Percentiles rank a stretch among this genome's conserved stretches.
These are phyloP conservation scores for Microascus cirrosus DNA, from an alignment of 2,329 filamentous ascomycete species.

Conservation along the genomic window DNA sequence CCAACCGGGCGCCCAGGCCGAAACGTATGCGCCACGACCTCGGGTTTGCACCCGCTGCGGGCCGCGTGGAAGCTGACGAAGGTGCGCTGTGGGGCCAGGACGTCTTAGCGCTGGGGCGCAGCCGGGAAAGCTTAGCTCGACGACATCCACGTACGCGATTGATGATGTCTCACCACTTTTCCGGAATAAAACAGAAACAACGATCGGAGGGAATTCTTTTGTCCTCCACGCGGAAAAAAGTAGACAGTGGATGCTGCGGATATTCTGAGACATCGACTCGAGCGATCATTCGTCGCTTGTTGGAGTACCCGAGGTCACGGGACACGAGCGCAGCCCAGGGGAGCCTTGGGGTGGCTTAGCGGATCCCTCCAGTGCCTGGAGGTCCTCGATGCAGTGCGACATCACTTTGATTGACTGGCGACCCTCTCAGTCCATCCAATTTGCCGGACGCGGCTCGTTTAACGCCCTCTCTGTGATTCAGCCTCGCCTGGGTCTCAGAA, in stretches of 20 bases:
- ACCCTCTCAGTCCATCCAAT: neutral
- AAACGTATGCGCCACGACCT: neutral
- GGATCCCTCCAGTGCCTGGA: neutral
- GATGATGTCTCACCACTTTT: too few species aligned
- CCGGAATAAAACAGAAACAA: too few species aligned
- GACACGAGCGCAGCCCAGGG: neutral
- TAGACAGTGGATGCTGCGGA: neutral
- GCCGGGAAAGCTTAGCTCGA: neutral
- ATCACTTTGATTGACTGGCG: neutral
- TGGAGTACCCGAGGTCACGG: neutral
- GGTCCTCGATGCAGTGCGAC: neutral
- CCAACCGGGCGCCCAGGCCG: neutral
- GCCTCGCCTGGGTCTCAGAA: neutral
- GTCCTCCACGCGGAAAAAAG: neutral
- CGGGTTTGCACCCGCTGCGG: neutral
- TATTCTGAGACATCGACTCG: neutral
- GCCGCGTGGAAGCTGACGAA: neutral
- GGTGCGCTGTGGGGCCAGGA: neutral
- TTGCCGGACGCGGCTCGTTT: neutral
- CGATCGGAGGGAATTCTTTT: too few species aligned
- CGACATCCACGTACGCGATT: neutral
- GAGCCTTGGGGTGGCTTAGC: neutral
- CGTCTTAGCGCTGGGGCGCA: neutral
- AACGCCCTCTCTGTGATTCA: neutral
- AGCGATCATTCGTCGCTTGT: neutral